phyloP scores from a whole-genome alignment of 2,329 filamentous ascomycete genomes.

The Cytospora mali region DNA sequence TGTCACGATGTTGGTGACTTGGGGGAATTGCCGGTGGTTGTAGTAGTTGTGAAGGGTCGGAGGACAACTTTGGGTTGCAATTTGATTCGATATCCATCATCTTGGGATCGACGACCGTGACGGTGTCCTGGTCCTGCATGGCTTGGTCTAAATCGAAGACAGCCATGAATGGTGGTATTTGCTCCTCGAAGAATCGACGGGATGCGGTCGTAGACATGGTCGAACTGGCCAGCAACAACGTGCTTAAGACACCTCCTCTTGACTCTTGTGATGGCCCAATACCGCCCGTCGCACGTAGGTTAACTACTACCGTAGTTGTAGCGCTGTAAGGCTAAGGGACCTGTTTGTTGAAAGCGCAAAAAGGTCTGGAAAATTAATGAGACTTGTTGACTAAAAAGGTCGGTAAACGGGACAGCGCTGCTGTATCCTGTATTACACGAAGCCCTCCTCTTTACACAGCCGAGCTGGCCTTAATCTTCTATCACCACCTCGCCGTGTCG shows the following conservation, averaged over 20 bases:
- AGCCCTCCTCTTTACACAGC: constrained; percentile 18
- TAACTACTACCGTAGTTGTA: constrained; percentile 1
- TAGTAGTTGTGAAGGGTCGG: constrained; percentile 35
- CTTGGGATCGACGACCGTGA: constrained; percentile 58
- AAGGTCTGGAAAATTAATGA: constrained; percentile 18
- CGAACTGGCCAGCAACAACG: constrained; percentile 17
- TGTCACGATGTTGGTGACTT: constrained; percentile 73
- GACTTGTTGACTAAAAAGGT: constrained; percentile 4
- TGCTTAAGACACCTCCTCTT: constrained; percentile 11
- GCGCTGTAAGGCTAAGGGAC: constrained; percentile 10
- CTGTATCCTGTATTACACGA: constrained; percentile 49
- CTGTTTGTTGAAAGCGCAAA: constrained; percentile 14
- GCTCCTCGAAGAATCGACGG: constrained; percentile 65
- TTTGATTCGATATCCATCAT: constrained; percentile 51
- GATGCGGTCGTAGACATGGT: constrained; percentile 66
- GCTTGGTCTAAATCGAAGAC: constrained; percentile 67
- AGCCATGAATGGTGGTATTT: constrained; percentile 76
- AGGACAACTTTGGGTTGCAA: constrained; percentile 40
- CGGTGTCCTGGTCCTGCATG: constrained; percentile 55
- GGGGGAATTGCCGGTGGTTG: constrained; percentile 48
- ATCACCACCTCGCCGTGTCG: constrained; percentile 29
- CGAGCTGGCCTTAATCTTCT: constrained; percentile 10
- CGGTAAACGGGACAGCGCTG: constrained; percentile 50
- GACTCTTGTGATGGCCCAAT: constrained; percentile 6
- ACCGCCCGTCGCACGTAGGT: constrained; percentile 16